Percentiles rank a stretch among this genome's conserved stretches.
Evolutionary conservation across 805 yeast species (phyloP).

Genomic region (Suhomyces vadensis): DNA sequence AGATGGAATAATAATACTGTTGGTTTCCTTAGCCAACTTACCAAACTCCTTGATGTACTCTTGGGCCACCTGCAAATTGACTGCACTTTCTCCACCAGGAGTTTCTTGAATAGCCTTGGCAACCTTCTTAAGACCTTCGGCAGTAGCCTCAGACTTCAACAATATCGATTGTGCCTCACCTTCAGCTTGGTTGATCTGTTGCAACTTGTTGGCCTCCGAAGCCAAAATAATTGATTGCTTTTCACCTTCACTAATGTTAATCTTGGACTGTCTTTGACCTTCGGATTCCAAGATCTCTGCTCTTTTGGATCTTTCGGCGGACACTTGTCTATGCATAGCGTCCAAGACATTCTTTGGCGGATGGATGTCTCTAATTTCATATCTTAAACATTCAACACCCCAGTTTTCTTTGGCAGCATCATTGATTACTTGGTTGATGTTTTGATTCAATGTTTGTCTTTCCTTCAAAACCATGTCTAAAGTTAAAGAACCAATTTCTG

Average conservation of each 20-base stretch:
- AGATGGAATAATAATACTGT: conserved; percentile 76
- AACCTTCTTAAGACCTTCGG: conserved; percentile 63
- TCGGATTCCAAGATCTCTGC: conserved; percentile 87
- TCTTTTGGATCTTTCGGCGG: conserved; percentile 82
- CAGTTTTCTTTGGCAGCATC: conserved; percentile 78
- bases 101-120: conserved; percentile 68
- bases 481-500: conserved; percentile 82
- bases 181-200: conserved; percentile 64
- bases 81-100: conserved; percentile 75
- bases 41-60: conserved; percentile 81
- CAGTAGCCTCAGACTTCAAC: conserved; percentile 69
- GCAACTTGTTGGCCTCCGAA: conserved; percentile 69
- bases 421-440: conserved; percentile 76
- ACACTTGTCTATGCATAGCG: conserved; percentile 90
- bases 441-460: conserved; percentile 67
- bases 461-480: conserved; percentile 78
- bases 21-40: conserved; percentile 77
- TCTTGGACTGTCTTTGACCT: conserved; percentile 76
- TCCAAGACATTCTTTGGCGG: conserved; percentile 84
- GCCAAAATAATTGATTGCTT: conserved; percentile 68
- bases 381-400: conserved; percentile 83
- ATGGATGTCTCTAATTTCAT: conserved; percentile 85
- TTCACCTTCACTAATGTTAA: conserved; percentile 83
- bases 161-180: conserved; percentile 74
- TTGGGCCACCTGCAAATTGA: conserved; percentile 77